phyloP scores from a whole-genome alignment of 371 early-diverging fungal species.

The Sporodiniella umbellata region DNA sequence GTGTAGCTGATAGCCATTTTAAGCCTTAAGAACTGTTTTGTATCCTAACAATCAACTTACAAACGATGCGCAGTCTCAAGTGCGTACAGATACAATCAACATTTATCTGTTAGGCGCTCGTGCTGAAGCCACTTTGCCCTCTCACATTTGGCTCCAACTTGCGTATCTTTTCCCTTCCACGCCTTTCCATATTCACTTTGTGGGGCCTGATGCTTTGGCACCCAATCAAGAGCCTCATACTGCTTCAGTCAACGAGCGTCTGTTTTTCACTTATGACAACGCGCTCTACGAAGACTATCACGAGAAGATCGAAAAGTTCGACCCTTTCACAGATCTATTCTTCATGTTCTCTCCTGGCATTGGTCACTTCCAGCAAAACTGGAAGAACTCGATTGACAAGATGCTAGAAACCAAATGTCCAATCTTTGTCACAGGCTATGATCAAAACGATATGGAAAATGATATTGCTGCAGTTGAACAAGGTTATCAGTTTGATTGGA shows the following conservation, averaged over 20 bases:
- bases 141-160: conserved; percentile 75
- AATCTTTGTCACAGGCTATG: conserved; percentile 78
- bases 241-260: conserved; percentile 38
- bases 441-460: conserved; percentile 62
- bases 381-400: conserved; percentile 71
- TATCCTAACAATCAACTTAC: conserved; percentile 53
- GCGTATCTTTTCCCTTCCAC: conserved; percentile 75
- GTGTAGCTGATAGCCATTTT: too few relatives aligned
- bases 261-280: conserved; percentile 51
- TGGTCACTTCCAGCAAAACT: conserved; percentile 61
- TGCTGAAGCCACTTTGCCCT: conserved; percentile 77
- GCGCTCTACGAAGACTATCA: conserved; percentile 48
- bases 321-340: conserved; percentile 79
- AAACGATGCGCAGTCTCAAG: conserved; percentile 41
- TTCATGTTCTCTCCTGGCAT: conserved; percentile 83
- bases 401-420: conserved; percentile 79
- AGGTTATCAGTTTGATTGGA: conserved; percentile 71
- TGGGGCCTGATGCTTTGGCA: conserved; percentile 79
- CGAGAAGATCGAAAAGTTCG: conserved; percentile 56
- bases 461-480: conserved; percentile 63
- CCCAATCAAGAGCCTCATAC: conserved; percentile 47
- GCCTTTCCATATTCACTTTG: conserved; percentile 77
- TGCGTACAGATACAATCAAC: conserved; percentile 61
- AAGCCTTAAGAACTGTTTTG: conserved; percentile 70
- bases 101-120: conserved; percentile 77